Conservation (phyloP, 1,284 basidiomycete species). For the Sporisorium sorghi region DNA sequence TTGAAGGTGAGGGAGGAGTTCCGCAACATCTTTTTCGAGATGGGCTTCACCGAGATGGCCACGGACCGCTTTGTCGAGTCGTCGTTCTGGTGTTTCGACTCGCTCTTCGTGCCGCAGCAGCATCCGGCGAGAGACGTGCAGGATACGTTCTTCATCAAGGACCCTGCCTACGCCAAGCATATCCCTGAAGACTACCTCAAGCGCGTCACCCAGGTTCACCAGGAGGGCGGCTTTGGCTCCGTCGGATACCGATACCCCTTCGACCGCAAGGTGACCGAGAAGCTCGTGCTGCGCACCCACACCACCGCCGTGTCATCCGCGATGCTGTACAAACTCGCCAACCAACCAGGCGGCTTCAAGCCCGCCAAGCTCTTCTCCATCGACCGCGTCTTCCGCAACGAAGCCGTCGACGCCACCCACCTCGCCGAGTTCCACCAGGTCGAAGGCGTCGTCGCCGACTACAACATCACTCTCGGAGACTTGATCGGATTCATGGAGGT, state of each 20-base stretch:
- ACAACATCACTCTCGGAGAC: conserved; percentile 92
- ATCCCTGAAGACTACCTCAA: conserved; percentile 89
- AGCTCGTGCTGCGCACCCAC: conserved; percentile 93
- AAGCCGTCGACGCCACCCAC: conserved; percentile 99
- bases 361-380: conserved; percentile 98
- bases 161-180: conserved; percentile 81
- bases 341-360: conserved; percentile 82
- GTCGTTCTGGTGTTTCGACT: conserved; percentile 99
- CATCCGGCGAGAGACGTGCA: conserved; percentile 98
- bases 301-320: conserved; percentile 94
- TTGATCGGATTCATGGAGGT: conserved; percentile 78
- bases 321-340: conserved; percentile 85
- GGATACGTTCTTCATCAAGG: conserved; percentile 98
- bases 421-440: conserved; percentile 99
- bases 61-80: conserved; percentile 98
- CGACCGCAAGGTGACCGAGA: conserved; percentile 88
- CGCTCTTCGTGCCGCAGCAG: conserved; percentile 97
- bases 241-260: conserved; percentile 99
- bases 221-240: conserved; percentile 90
- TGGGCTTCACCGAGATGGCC: conserved; percentile 99
- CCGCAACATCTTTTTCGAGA: conserved; percentile 97
- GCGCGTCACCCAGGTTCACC: conserved; percentile 87
- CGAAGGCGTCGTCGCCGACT: conserved; percentile 97
- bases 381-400: conserved; percentile 98
- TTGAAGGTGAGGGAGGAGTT: conserved; percentile 99